Percentiles rank a stretch among this genome's conserved stretches.
Conservation (phyloP, 306 rosid genomes). For the Quercus cerris region DNA sequence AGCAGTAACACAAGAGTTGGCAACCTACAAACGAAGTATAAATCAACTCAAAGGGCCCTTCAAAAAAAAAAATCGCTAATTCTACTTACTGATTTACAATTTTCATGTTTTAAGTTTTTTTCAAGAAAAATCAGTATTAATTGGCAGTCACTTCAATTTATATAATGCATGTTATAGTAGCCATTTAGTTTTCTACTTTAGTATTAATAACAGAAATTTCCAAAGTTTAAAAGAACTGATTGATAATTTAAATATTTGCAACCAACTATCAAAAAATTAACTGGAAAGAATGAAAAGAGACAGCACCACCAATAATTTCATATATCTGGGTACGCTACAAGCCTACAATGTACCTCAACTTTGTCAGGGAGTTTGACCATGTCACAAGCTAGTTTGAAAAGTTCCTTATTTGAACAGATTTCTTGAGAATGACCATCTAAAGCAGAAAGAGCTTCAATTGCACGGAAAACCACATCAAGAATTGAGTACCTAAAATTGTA, state of each 20-base stretch:
- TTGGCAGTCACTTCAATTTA: not conserved
- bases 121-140: not conserved
- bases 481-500: constrained; percentile 61
- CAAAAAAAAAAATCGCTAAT: not conserved
- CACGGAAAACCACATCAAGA: constrained; percentile 71
- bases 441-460: constrained; percentile 75
- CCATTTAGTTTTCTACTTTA: not conserved
- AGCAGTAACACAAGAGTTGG: constrained; percentile 78
- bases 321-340: not conserved
- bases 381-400: constrained; percentile 51
- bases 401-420: constrained; percentile 67
- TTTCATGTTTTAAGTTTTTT: not conserved
- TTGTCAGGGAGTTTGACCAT: constrained; percentile 75
- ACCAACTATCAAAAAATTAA: constrained; percentile 1
- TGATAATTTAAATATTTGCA: not conserved
- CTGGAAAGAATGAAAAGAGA: constrained; percentile 6
- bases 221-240: not conserved
- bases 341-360: constrained; percentile 66
- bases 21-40: constrained; percentile 53
- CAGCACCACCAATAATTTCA: not conserved
- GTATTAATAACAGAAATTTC: not conserved
- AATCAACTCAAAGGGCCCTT: not conserved
- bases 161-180: not conserved
- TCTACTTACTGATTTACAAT: not conserved
- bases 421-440: constrained; percentile 71